Conservation (phyloP, 805 yeast genomes). For the Wickerhamiella bombiphila region DNA sequence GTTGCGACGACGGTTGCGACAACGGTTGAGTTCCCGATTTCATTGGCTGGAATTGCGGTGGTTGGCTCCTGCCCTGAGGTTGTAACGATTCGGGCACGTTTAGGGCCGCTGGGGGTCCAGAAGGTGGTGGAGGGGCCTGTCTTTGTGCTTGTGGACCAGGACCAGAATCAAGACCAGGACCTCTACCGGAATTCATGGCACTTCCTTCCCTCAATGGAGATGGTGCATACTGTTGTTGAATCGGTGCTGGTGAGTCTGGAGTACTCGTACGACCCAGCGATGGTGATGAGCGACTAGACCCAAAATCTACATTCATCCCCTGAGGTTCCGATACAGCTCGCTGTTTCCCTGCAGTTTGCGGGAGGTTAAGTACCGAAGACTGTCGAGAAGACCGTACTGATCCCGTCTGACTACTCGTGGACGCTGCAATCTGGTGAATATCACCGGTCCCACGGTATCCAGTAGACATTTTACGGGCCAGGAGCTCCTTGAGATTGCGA, state of each 20-base stretch:
- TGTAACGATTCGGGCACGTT: too few species aligned
- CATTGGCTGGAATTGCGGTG: too few species aligned
- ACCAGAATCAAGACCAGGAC: too few species aligned
- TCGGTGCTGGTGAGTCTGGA: constrained; percentile 8
- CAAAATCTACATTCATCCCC: neutral
- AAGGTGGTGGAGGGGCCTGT: too few species aligned
- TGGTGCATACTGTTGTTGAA: constrained; percentile 6
- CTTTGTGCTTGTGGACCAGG: neutral
- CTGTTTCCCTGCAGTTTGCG: constrained; percentile 21
- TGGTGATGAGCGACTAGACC: neutral
- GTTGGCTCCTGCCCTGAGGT: too few species aligned
- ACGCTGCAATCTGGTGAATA: constrained; percentile 29
- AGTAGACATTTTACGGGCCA: constrained; percentile 37
- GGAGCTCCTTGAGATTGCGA: constrained; percentile 36
- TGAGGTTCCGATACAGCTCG: constrained; percentile 15
- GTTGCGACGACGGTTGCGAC: neutral
- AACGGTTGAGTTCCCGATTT: too few species aligned
- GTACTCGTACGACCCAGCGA: neutral
- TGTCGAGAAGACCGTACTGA: neutral
- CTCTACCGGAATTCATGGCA: too few species aligned
- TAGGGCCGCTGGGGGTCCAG: neutral
- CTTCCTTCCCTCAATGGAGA: neutral
- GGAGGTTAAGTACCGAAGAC: neutral
- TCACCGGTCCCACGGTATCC: constrained; percentile 33
- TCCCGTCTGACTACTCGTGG: neutral